Percentiles rank a stretch among this genome's conserved stretches.
Evolutionary conservation across 2,329 filamentous ascomycete genomes (phyloP).

Genomic region (Fusarium fracticaudum): DNA sequence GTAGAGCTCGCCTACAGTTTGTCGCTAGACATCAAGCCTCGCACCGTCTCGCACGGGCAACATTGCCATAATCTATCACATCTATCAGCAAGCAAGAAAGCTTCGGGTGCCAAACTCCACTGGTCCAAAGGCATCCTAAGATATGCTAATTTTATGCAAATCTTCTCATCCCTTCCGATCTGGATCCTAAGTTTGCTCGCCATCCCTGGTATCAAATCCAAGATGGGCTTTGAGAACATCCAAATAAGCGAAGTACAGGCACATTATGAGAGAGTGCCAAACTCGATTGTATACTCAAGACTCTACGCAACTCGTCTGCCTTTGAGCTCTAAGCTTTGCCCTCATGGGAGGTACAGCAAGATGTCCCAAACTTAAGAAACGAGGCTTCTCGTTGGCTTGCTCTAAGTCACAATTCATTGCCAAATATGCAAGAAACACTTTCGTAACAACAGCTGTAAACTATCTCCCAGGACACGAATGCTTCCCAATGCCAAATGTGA

Average conservation of each 20-base stretch:
- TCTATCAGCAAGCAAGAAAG: no score
- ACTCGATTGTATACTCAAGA: accelerated
- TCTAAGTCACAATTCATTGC: neutral
- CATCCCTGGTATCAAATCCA: accelerated
- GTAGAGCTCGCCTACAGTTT: neutral
- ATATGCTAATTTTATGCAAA: accelerated
- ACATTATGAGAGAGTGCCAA: neutral
- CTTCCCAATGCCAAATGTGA: neutral
- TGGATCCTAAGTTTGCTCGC: neutral
- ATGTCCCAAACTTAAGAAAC: neutral
- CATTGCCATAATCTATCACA: neutral
- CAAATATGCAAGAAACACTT: neutral
- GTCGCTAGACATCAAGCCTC: neutral
- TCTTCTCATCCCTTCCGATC: accelerated
- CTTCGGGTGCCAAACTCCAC: neutral
- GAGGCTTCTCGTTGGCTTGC: neutral
- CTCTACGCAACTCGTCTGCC: accelerated
- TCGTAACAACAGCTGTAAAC: neutral
- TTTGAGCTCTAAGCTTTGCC: neutral
- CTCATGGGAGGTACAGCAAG: neutral
- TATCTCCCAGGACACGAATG: neutral
- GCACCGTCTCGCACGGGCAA: accelerated
- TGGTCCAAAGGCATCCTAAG: accelerated
- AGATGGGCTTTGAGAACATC: accelerated
- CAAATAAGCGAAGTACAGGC: accelerated